Evolutionary conservation across 192 early-diverging fungal genomes (phyloP), one percentile per base, ranked within the genome.

Genomic region (Geranomyces michiganensis): DNA sequence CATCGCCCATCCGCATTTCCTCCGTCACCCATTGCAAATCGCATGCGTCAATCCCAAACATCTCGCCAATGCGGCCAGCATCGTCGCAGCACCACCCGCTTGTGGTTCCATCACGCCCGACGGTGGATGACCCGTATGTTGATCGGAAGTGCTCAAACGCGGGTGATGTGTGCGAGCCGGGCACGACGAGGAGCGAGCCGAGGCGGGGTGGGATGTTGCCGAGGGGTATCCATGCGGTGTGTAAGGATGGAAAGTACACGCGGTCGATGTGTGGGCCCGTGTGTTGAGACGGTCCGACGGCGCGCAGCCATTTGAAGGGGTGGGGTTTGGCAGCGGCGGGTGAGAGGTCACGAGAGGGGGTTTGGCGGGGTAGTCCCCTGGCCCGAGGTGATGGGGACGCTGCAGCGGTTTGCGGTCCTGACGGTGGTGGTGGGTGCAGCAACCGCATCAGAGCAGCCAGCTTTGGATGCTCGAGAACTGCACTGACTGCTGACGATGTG

Each of bases 301-400:
- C 79, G 19, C 82, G 61, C 6, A 84, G 73, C 82, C 82, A 84
- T 53, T 80, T 76, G 64, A 65, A 76, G n/a, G 78, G 78, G 21
- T 62, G 62, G 36, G 36, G 36, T 41, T 41, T 41, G 36, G 36
- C 26, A 13, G 59, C n/a, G n/a, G n/a, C n/a, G n/a, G n/a, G n/a
- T n/a, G n/a, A n/a, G n/a, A n/a, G 24, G 33, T 24, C 48, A 27
- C 45, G 29, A 48, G 21, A 15, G 22, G n/a, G 19, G 15, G 59
- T 21, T n/a, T n/a, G n/a, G n/a, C n/a, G 19, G 43, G 29, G 36
- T 65, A 29, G 66, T 71, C 46, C 13, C 12, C 17, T n/a, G n/a
- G n/a, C n/a, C n/a, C 32, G 43, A 1, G 8, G 22, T 51, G 46
- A 31, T 48, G 15, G 55, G 29, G 45, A 15, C 14, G 44, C 15